Percentiles rank a stretch among this genome's conserved stretches.
These are phyloP conservation scores for Aspergillus fructus DNA, from an alignment of 2,329 filamentous ascomycete genomes.

Conservation along the genomic window DNA sequence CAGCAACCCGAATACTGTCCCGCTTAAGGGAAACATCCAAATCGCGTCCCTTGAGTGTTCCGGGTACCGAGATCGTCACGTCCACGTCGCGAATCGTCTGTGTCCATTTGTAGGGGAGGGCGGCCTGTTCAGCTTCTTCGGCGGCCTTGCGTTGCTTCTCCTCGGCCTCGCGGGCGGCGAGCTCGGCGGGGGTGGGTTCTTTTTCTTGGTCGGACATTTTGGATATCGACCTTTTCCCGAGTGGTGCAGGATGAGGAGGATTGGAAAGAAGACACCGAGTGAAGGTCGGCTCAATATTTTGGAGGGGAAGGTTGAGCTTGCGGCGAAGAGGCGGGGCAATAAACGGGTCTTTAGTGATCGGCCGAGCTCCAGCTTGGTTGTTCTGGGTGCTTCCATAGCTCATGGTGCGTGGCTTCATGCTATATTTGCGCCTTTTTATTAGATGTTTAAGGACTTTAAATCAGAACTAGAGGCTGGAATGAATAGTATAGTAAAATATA, in stretches of 20 bases:
- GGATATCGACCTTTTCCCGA: neutral
- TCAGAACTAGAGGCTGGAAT: neutral
- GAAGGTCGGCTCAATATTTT: neutral
- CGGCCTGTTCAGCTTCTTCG: constrained; percentile 83
- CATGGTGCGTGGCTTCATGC: neutral
- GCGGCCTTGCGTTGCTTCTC: constrained; percentile 64
- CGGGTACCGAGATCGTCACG: constrained; percentile 73
- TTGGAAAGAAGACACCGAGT: neutral
- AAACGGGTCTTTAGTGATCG: neutral
- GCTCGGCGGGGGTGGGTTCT: constrained; percentile 29
- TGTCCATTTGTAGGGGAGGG: constrained; percentile 94
- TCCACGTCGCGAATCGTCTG: constrained; percentile 90
- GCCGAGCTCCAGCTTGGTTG: neutral
- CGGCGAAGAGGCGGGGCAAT: neutral
- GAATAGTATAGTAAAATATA: neutral
- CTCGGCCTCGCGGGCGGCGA: constrained; percentile 52
- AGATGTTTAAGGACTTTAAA: neutral
- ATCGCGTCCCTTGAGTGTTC: constrained; percentile 80
- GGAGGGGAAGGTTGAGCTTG: neutral
- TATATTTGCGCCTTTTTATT: neutral
- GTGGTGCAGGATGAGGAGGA: neutral
- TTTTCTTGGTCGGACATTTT: constrained; percentile 34
- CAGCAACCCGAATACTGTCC: constrained; percentile 70
- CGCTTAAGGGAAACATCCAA: constrained; percentile 81
- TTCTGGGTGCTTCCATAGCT: neutral